Conservation (phyloP, 2,329 filamentous ascomycete genomes). For the Alternaria consortialis region DNA sequence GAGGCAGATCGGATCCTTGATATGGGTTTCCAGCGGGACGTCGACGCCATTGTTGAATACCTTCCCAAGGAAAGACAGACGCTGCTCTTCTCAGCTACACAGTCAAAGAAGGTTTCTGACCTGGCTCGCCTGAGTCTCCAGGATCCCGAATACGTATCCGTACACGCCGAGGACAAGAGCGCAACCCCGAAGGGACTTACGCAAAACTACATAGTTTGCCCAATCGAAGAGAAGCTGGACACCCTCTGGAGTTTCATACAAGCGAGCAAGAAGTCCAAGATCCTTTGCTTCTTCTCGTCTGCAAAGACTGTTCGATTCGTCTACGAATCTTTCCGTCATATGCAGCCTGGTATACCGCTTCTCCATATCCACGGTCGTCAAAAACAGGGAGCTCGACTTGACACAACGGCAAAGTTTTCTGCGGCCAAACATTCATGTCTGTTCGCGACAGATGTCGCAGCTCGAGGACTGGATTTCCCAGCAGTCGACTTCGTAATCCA, state of each 20-base stretch:
- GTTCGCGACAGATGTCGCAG: constrained; percentile 95
- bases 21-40: constrained; percentile 90
- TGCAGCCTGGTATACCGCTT: constrained; percentile 92
- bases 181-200: constrained; percentile 86
- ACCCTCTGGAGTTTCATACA: constrained; percentile 93
- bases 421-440: constrained; percentile 84
- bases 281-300: constrained; percentile 92
- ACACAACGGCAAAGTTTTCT: constrained; percentile 86
- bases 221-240: constrained; percentile 87
- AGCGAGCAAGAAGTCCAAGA: constrained; percentile 89
- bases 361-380: constrained; percentile 94
- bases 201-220: constrained; percentile 89
- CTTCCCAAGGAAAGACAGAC: constrained; percentile 87
- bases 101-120: constrained; percentile 93
- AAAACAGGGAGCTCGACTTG: constrained; percentile 86
- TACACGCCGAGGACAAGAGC: constrained; percentile 80
- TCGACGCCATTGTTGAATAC: constrained; percentile 93
- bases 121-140: constrained; percentile 85
- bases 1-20: constrained; percentile 97
- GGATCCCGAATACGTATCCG: constrained; percentile 93
- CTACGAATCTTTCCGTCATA: constrained; percentile 89
- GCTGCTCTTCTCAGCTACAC: constrained; percentile 93
- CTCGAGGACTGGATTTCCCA: constrained; percentile 93
- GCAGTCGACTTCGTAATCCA: constrained; percentile 99
- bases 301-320: constrained; percentile 97